Evolutionary conservation across 1,284 basidiomycete genomes (phyloP).

Genomic region (Trichosporon inkin): DNA sequence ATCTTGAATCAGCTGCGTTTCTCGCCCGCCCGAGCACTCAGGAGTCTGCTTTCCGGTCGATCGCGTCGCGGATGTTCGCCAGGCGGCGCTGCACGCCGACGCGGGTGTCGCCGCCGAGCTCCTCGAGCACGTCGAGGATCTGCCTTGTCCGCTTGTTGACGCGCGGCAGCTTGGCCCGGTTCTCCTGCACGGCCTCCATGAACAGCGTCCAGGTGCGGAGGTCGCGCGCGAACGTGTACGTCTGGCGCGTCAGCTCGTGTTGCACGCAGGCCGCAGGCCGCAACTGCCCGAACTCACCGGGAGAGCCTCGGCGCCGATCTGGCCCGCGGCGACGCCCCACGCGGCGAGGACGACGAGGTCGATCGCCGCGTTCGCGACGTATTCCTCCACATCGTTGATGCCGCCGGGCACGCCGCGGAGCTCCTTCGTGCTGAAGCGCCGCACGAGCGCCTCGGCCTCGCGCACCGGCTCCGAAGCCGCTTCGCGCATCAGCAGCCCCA

Average conservation of each 20-base stretch:
- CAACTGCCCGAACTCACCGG: constrained; percentile 44
- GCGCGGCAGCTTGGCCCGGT: constrained; percentile 25
- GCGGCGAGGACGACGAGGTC: constrained; percentile 47
- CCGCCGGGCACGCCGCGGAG: constrained; percentile 41
- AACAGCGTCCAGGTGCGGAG: constrained; percentile 41
- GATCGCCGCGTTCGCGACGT: constrained; percentile 48
- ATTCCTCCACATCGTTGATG: constrained; percentile 44
- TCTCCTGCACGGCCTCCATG: constrained; percentile 30
- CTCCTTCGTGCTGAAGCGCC: constrained; percentile 47
- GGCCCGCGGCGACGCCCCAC: constrained; percentile 41
- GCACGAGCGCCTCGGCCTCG: constrained; percentile 41
- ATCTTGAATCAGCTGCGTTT: too few species aligned
- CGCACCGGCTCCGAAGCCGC: constrained; percentile 30
- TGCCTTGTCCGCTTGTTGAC: constrained; percentile 27
- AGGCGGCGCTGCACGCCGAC: constrained; percentile 41
- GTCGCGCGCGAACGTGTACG: constrained; percentile 50
- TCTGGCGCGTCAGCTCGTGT: constrained; percentile 26
- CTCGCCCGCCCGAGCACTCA: too few species aligned
- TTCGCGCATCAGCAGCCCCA: constrained; percentile 40
- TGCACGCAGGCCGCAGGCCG: too few species aligned
- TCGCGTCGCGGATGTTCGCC: constrained; percentile 26
- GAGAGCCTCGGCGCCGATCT: constrained; percentile 36
- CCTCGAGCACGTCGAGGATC: constrained; percentile 29
- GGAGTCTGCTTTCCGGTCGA: constrained; percentile 22
- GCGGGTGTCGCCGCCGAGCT: constrained; percentile 38